Base-by-base conservation (phyloP, 352 stramenopile species). In the Phytophthora sojae region DNA sequence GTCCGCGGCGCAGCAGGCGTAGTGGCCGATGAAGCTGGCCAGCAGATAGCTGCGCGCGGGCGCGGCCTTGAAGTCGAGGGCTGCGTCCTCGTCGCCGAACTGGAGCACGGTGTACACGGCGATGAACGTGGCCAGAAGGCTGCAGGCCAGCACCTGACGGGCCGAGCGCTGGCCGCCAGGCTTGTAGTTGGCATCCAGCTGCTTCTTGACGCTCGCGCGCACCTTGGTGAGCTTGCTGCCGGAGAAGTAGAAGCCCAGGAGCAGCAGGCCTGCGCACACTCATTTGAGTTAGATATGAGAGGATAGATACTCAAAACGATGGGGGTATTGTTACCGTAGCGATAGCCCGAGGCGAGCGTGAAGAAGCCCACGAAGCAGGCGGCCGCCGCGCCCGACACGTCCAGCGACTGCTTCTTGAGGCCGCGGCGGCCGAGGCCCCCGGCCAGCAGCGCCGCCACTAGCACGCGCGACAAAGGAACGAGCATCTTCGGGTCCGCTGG, bases 1-100 rank as follows among this genome's bases (percentile, higher is more conserved):
- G 76, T 99, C 96, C 0, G 88, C 96, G 7, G 95, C 81, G 55
- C 90, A 98, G 47, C 91, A 98, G 4, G 96, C 94, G 73, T 99
- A 98, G 73, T 99, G 96, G 11, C 92, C 92, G 12, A 98, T 85
- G 69, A 97, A 96, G 35, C 80, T 91, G 63, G 86, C 73, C 30
- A 95, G 57, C 25, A 95, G 58, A 25, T 85, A 81, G 25, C 81
- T 92, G 29, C 64, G 68, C 12, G 67, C 12, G 4, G 81, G 81
- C 15, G 75, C 47, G 7, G 3, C 15, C 2, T 61, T 25, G 19
- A 90, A 90, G 19, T 91, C 73, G 19, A 94, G 69, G 2, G 47
- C 53, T 6, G 50, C 61, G 15, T 83, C 79, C 11, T 69, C 61
- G 65, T 93, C 82, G 19, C 78, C 85, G 35, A 85, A 83, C 3